Base-by-base conservation (phyloP, 805 yeast genomes). In the Debaryomyces tyrocola region DNA sequence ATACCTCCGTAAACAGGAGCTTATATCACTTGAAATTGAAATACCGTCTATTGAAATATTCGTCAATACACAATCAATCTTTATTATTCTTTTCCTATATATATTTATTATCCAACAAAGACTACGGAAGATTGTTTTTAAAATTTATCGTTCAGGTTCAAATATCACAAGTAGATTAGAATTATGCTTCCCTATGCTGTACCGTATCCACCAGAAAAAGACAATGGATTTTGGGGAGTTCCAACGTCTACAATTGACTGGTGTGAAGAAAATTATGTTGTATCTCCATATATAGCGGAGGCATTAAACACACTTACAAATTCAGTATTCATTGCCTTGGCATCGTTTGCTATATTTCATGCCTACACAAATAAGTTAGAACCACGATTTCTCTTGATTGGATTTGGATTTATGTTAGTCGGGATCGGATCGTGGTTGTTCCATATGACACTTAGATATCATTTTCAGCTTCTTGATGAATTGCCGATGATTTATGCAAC, bases 401-500 rank as follows among this genome's bases (percentile, higher is more conserved):
- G 89, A 9, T 49, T 84, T 11, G 97, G 97, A 6, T 91, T 94
- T 63, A 82, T 85, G 45, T 70, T 87, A 5, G 99, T 94, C 4
- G 99, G 99, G 0, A 66, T 92, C 17, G 99, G 99, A 3, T 82
- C 90, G 15, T 94, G 97, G 92, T 69, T 90, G 51, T 94, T 94
- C 73, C 99, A 94, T 66, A 94, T 94, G 97, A 92, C 98, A 4
- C 75, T 94, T 56, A 76, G 81, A 53, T 94, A 92, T 66, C 89
- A 87, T 61, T 94, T 79, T 70, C 99, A 94, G 69, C 65, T 94
- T 52, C 75, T 94, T 64, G 99, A 94, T 69, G 99, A 94, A 65
- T 74, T 94, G 58, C 99, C 99, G 35, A 94, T 94, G 99, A 89
- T 94, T 51, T 94, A 94, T 68, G 97, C 96, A 18, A 94, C 99